Percentiles rank a stretch among this genome's conserved stretches.
These are phyloP conservation scores for Amanita pallidorosea DNA, from an alignment of 768 basidiomycete species.

Conservation along the genomic window DNA sequence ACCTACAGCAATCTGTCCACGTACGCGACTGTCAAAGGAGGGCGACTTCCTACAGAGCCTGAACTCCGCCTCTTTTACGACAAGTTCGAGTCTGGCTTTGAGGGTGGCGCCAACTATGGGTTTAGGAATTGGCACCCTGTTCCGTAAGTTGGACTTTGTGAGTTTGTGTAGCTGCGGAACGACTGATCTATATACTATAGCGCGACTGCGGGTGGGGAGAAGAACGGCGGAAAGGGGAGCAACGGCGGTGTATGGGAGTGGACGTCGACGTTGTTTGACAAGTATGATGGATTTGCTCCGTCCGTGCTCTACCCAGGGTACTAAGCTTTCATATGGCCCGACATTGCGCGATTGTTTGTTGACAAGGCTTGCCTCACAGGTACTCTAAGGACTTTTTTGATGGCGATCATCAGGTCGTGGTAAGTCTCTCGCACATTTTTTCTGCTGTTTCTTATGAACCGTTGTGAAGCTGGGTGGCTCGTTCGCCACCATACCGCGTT, in stretches of 20 bases:
- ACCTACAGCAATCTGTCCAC: slow-evolving; percentile 68
- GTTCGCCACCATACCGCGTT: slow-evolving; percentile 74
- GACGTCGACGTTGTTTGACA: slow-evolving; percentile 75
- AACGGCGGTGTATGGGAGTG: slow-evolving; percentile 99
- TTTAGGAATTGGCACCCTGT: slow-evolving; percentile 92
- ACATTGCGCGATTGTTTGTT: not conserved
- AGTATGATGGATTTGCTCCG: slow-evolving; percentile 62
- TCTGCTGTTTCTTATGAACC: slow-evolving; percentile 1
- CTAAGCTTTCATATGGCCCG: slow-evolving; percentile 5
- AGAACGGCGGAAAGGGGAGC: slow-evolving; percentile 45
- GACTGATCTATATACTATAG: slow-evolving; percentile 19
- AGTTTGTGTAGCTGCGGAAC: no score
- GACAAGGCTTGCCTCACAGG: slow-evolving; percentile 19
- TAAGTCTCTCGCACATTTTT: slow-evolving; percentile 29
- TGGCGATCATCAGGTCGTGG: slow-evolving; percentile 74
- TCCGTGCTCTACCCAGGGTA: slow-evolving; percentile 85
- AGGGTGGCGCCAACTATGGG: slow-evolving; percentile 73
- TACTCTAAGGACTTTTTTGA: slow-evolving; percentile 92
- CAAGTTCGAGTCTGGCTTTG: slow-evolving; percentile 62
- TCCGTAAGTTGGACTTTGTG: slow-evolving; percentile 47
- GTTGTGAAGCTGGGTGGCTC: slow-evolving; percentile 76
- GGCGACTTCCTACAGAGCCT: slow-evolving; percentile 83
- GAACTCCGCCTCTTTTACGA: slow-evolving; percentile 78
- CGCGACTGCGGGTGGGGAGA: slow-evolving; percentile 54
- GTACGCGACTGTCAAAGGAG: slow-evolving; percentile 83